Evolutionary conservation across 805 yeast genomes (phyloP).

Genomic region (Saccharomycopsis olivae): DNA sequence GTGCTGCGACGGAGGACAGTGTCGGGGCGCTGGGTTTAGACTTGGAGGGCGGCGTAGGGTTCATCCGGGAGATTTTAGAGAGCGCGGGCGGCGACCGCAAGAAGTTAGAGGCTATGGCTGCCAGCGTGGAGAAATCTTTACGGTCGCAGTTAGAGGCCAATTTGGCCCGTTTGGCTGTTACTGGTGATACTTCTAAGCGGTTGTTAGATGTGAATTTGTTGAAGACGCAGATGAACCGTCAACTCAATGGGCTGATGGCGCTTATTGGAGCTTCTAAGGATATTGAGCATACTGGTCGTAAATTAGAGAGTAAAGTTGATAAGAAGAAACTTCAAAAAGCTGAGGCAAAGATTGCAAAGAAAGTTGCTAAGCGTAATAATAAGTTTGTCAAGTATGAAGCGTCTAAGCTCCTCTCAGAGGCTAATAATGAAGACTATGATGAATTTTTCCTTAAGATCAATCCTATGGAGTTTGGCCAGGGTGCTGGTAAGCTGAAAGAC

Average conservation of each 20-base stretch:
- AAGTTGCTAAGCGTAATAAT: conserved; percentile 80
- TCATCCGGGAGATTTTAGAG: conserved; percentile 50
- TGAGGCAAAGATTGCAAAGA: conserved; percentile 93
- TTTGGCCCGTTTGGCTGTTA: conserved; percentile 61
- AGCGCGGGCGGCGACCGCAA: conserved; percentile 74
- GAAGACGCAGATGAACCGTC: conserved; percentile 50
- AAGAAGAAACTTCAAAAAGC: conserved; percentile 94
- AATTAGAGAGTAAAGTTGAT: conserved; percentile 89
- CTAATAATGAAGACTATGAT: conserved; percentile 64
- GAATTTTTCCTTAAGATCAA: conserved; percentile 91
- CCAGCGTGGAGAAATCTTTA: conserved; percentile 37
- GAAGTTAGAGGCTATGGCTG: conserved; percentile 41
- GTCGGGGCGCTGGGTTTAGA: conserved; percentile 68
- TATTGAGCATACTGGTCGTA: conserved; percentile 84
- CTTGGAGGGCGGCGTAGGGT: conserved; percentile 55
- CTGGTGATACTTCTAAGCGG: conserved; percentile 84
- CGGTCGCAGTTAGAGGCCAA: conserved; percentile 49
- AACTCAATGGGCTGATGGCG: conserved; percentile 65
- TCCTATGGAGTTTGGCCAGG: conserved; percentile 82
- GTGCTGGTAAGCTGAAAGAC: conserved; percentile 96
- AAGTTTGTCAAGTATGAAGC: conserved; percentile 85
- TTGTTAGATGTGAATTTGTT: conserved; percentile 69
- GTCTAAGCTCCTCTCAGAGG: conserved; percentile 69
- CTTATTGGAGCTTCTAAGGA: conserved; percentile 70
- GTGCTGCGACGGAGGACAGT: conserved; percentile 69